Evolutionary conservation across 192 early-diverging fungal species (phyloP).

Genomic region (Diversispora eburnea): DNA sequence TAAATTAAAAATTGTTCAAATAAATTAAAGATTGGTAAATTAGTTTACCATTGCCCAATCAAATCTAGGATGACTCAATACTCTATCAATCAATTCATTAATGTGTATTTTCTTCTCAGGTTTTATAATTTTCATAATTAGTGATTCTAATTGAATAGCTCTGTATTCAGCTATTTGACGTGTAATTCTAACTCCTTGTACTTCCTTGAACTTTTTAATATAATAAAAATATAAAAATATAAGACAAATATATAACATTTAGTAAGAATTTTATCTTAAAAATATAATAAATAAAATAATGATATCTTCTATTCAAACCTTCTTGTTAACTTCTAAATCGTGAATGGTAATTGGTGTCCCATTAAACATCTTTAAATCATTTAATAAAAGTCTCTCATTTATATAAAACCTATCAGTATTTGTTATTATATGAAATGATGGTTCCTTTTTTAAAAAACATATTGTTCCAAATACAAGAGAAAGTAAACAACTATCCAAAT

Average conservation of each 20-base stretch:
- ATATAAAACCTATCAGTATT: neutral
- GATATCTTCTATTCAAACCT: no score
- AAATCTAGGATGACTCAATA: neutral
- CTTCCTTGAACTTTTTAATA: neutral
- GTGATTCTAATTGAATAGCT: neutral
- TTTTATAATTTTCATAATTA: neutral
- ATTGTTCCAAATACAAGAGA: neutral
- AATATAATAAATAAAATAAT: no score
- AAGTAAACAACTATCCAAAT: neutral
- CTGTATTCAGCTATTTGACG: neutral
- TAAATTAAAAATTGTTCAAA: neutral
- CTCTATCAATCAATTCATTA: neutral
- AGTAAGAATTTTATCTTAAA: neutral
- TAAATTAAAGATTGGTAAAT: neutral
- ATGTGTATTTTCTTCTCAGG: neutral
- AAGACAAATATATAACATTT: neutral
- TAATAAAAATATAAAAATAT: neutral
- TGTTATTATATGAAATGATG: neutral
- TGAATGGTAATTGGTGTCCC: neutral
- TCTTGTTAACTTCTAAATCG: neutral
- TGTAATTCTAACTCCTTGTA: neutral
- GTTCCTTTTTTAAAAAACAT: neutral
- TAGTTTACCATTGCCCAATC: neutral
- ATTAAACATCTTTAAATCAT: neutral
- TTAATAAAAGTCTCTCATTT: neutral